Evolutionary conservation across 176 grass and related monocot species (phyloP), one percentile per base, ranked within the genome.

Genomic region (Aegilops sharonensis): DNA sequence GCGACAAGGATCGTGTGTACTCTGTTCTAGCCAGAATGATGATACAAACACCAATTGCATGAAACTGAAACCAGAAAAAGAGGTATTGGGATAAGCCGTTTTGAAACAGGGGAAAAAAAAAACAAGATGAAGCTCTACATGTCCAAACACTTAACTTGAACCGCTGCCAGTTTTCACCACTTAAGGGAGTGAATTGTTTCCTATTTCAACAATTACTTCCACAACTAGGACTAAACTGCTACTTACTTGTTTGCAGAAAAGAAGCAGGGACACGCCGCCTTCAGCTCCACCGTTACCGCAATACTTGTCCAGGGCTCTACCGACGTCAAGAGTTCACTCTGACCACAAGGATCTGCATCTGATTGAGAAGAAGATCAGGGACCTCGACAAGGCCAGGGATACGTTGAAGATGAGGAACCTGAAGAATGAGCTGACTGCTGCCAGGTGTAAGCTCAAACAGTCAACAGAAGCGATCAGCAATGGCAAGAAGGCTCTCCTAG

Each of bases 251-350:
- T 83, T 74, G 79, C 84, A 87, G 73, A 86, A 87, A 90, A 70
- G 72, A 64, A 18, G 7, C 43, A 45, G 64, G 14, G 25, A 81
- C 15, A 15, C 27, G 52, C 17, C 63, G 63, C 83, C 83, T 5
- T 86, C 88, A 77, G 83, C 88, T 82, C 83, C 78, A 76, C 70
- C 78, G 23, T 30, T 90, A 63, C 71, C 36, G 23, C 70, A 85
- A 25, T 13, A 32, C 0, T 63, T 82, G 62, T 47, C 62, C 34
- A 77, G 83, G 70, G 25, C 15, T 70, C 39, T 37, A 69, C 47
- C 60, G 10, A 27, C 83, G 37, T 14, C 78, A 63, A 48, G 63
- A 62, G 15, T 61, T 63, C 78, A 70, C 14, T 47, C 71, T 23
- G 14, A 64, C 15, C 48, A 64, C n/a, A 21, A 63, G 5, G 68